Percentiles rank a stretch among this genome's conserved stretches.
Evolutionary conservation across 179 eudicot genomes (phyloP).

Genomic region (Nepenthes alata): DNA sequence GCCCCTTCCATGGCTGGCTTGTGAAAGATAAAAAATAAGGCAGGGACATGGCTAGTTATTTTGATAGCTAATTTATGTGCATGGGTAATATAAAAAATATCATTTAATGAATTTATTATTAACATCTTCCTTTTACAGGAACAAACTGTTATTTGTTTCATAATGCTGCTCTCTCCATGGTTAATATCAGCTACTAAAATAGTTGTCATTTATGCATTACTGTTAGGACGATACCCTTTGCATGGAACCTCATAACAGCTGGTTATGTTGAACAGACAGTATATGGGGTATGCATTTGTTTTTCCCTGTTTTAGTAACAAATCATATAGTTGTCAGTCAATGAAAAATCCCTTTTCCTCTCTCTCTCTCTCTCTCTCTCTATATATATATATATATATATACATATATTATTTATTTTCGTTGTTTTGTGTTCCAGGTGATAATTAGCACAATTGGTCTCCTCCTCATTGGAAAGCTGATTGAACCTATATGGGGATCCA

Average conservation of each 20-base stretch:
- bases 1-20: too few species aligned
- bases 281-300: conserved; percentile 51
- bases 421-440: conserved; percentile 29
- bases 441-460: conserved; percentile 61
- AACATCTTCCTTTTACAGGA: neutral
- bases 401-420: too few species aligned
- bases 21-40: too few species aligned
- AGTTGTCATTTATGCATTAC: conserved; percentile 2
- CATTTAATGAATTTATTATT: neutral
- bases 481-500: conserved; percentile 97
- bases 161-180: neutral
- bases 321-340: neutral
- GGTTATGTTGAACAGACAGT: conserved; percentile 83
- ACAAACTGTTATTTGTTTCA: neutral
- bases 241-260: conserved; percentile 93
- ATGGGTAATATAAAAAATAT: too few species aligned
- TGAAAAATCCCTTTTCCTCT: too few species aligned
- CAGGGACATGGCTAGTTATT: too few species aligned
- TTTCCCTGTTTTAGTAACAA: neutral
- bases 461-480: conserved; percentile 87
- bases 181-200: neutral
- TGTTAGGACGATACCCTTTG: conserved; percentile 90
- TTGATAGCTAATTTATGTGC: too few species aligned
- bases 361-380: neutral
- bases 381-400: neutral